phyloP scores from a whole-genome alignment of 306 rosid genomes.

The Quercus alba region DNA sequence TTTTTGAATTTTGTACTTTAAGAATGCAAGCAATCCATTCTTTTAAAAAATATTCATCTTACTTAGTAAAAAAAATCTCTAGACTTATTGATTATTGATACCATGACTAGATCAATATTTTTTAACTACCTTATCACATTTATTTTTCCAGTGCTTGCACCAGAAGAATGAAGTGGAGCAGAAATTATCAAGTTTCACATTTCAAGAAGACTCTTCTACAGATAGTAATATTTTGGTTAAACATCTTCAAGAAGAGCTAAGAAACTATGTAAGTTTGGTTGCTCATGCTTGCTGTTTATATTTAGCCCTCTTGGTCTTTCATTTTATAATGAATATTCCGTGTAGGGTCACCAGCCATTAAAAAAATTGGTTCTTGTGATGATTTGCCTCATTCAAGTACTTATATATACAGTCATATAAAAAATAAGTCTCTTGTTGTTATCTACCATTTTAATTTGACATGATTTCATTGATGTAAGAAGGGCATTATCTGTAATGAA shows the following conservation, averaged over 20 bases:
- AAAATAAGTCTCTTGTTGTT: background rate
- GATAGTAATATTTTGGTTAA: slow-evolving; percentile 55
- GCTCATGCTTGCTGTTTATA: background rate
- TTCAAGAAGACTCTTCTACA: slow-evolving; percentile 50
- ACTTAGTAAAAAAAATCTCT: background rate
- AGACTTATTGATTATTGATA: slow-evolving; percentile 8
- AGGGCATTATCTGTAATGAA: background rate
- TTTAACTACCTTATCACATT: background rate
- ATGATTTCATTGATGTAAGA: background rate
- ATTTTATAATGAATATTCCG: slow-evolving; percentile 7
- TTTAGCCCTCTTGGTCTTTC: background rate
- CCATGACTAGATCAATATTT: background rate
- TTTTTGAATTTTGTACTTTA: no score
- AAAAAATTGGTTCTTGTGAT: background rate
- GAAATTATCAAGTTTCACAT: slow-evolving; percentile 55
- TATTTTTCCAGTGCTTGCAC: slow-evolving; percentile 60
- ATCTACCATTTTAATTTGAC: background rate
- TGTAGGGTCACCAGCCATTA: slow-evolving; percentile 5
- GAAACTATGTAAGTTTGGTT: slow-evolving; percentile 61
- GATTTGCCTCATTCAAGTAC: background rate
- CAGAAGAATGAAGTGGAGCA: slow-evolving; percentile 81
- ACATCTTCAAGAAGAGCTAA: slow-evolving; percentile 86
- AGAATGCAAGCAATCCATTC: no score
- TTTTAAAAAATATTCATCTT: no score
- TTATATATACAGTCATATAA: no score